phyloP scores from a whole-genome alignment of 2,329 filamentous ascomycete genomes.

The Tolypocladium cylindrosporum region DNA sequence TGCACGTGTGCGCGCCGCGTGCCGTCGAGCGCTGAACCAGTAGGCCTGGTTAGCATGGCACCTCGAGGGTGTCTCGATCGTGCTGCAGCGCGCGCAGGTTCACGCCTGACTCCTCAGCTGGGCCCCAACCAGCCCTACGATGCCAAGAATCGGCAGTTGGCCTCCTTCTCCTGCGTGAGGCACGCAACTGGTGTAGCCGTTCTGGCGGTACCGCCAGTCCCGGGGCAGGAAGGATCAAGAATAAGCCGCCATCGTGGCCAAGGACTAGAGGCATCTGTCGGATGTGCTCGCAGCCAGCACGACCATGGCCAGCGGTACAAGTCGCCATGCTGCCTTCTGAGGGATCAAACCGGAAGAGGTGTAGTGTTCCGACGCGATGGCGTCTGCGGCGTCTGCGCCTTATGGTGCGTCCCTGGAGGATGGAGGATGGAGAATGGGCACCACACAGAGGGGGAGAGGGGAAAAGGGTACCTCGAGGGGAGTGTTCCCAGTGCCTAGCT shows the following conservation, averaged over 20 bases:
- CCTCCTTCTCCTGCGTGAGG: not conserved
- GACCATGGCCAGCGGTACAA: not conserved
- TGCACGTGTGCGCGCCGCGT: not conserved
- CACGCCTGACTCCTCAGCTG: not conserved
- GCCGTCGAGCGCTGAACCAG: not conserved
- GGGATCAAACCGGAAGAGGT: not conserved
- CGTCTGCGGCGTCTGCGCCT: constrained; percentile 6
- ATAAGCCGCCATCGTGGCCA: not conserved
- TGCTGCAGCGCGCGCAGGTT: not conserved
- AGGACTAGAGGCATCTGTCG: not conserved
- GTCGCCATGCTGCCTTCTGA: not conserved
- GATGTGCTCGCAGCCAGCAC: not conserved
- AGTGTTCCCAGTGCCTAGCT: not conserved
- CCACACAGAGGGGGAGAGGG: not conserved
- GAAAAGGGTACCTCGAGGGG: not conserved
- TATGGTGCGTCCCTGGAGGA: not conserved
- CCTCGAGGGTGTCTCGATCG: not conserved
- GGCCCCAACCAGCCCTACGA: constrained; percentile 1
- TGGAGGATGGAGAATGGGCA: not conserved
- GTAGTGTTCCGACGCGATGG: not conserved
- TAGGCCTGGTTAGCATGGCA: not conserved
- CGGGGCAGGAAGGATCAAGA: not conserved
- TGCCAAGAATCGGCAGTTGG: not conserved
- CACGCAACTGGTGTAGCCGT: not conserved
- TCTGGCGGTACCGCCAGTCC: not conserved